Base-by-base conservation (phyloP, 441 rosid species). In the Bruguiera hainesii region DNA sequence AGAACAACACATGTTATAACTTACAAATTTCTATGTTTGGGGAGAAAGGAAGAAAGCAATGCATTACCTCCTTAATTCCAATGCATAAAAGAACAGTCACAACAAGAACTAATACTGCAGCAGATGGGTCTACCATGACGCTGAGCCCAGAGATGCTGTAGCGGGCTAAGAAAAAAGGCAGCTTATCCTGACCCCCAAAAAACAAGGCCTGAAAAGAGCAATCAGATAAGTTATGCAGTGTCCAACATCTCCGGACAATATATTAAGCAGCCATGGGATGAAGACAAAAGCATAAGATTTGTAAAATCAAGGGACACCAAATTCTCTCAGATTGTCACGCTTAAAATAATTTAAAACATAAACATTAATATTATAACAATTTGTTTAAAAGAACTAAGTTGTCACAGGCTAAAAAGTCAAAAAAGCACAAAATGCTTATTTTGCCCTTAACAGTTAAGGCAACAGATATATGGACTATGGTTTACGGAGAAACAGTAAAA, bases 11-110 rank as follows among this genome's bases (percentile, higher is more conserved):
- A 55, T 55, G 7, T 55, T 55, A 55, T 10, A 1, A 3, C 16
- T 42, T 42, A 63, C 28, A 66, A n/a, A 61, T 31, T 1, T 56
- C 30, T 49, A 18, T 4, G 18, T 31, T 11, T 61, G 67, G n/a
- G 49, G 57, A 67, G 26, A 39, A 68, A 63, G 56, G 48, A 55
- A 56, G 13, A 69, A 30, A 1, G 52, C 16, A 21, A 26, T 21
- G 25, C 18, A 30, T 21, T 82, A 89, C 99, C 98, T 94, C 98
- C 83, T 91, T 94, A 76, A 94, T 91, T 76, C 99, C 99, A 63
- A 88, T 70, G 70, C 98, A 91, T 82, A 94, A 72, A 46, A 94
- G 89, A 62, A 87, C 87, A 65, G 97, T 88, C 57, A 88, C 96
- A 33, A 83, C 30, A 71, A 89, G 78, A 61, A 94, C 97, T 61